Percentiles rank a stretch among this genome's conserved stretches.
Conservation (phyloP, 192 early-diverging fungal species). For the Funneliformis mosseae region DNA sequence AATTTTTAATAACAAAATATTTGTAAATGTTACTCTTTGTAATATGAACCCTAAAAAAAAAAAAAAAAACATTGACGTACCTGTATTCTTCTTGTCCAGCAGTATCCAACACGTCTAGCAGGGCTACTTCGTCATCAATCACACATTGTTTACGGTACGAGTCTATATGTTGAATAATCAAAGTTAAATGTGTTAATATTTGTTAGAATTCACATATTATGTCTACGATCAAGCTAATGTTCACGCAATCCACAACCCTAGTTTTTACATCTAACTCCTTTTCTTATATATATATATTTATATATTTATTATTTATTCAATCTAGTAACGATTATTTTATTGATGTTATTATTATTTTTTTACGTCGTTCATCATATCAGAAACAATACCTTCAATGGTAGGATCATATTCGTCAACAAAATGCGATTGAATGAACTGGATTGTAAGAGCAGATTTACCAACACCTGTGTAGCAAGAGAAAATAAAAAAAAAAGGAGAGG, state of each 20-base stretch:
- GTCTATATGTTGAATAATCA: slow-evolving; percentile 49
- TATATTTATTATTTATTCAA: background rate
- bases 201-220: background rate
- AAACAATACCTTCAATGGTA: slow-evolving; percentile 81
- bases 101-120: slow-evolving; percentile 94
- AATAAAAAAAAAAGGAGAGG: background rate
- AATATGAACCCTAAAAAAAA: background rate
- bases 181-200: background rate
- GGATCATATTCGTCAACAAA: slow-evolving; percentile 95
- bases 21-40: slow-evolving; percentile 22
- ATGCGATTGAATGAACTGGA: slow-evolving; percentile 80
- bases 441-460: slow-evolving; percentile 82
- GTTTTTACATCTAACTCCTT: background rate
- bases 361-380: background rate
- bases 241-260: background rate
- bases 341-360: background rate
- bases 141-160: slow-evolving; percentile 97
- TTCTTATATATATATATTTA: background rate
- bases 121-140: slow-evolving; percentile 84
- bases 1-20: slow-evolving; percentile 8
- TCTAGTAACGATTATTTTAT: background rate
- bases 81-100: slow-evolving; percentile 97
- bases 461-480: slow-evolving; percentile 47
- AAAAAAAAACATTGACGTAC: slow-evolving; percentile 35
- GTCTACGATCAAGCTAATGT: no score